phyloP scores from a whole-genome alignment of 352 stramenopile genomes.

The Pythium scleroteichum region DNA sequence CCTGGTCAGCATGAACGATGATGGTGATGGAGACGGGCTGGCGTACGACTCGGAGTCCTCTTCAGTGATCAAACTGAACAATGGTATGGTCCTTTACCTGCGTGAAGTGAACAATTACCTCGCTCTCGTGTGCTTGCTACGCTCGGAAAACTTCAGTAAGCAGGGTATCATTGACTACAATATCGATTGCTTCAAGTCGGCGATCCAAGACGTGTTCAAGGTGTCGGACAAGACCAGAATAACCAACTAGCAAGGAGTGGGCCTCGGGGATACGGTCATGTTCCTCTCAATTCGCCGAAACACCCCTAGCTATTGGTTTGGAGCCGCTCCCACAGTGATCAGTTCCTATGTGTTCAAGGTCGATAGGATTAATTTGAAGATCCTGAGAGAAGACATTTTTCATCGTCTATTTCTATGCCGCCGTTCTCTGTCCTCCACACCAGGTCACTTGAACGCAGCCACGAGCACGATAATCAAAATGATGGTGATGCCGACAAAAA shows the following conservation, averaged over 20 bases:
- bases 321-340: no score
- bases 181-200: slow-evolving; percentile 97
- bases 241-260: slow-evolving; percentile 27
- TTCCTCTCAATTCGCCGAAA: no score
- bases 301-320: no score
- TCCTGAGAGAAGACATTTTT: slow-evolving; percentile 7
- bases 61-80: slow-evolving; percentile 98
- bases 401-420: neutral
- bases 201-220: slow-evolving; percentile 90
- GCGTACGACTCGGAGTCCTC: slow-evolving; percentile 96
- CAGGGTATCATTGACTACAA: slow-evolving; percentile 99
- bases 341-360: no score
- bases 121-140: slow-evolving; percentile 97
- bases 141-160: slow-evolving; percentile 97
- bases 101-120: slow-evolving; percentile 95
- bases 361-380: neutral
- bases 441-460: slow-evolving; percentile 59
- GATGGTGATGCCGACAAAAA: slow-evolving; percentile 76
- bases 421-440: slow-evolving; percentile 18
- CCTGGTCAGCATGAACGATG: slow-evolving; percentile 76
- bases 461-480: slow-evolving; percentile 81
- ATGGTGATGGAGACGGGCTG: slow-evolving; percentile 89
- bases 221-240: slow-evolving; percentile 53
- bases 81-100: slow-evolving; percentile 96
- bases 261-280: no score